These are phyloP conservation scores for Spongiforma sp. DNA, from an alignment of 1,284 basidiomycete genomes.

Conservation along the genomic window DNA sequence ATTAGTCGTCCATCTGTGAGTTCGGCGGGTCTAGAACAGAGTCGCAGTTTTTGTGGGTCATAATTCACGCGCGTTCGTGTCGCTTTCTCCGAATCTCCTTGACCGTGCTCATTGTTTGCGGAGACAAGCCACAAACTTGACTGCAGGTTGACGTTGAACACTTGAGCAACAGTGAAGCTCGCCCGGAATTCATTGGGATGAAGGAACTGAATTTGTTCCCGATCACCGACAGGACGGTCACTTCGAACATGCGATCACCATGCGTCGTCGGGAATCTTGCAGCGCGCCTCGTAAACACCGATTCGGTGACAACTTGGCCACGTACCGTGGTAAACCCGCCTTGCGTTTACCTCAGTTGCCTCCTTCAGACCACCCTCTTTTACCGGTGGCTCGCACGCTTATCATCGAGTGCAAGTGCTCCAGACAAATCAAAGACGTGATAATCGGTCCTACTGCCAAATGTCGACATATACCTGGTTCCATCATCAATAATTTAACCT, in stretches of 20 bases:
- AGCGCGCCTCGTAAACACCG: conserved; percentile 20
- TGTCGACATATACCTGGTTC: conserved; percentile 6
- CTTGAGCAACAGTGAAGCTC: too few relatives aligned
- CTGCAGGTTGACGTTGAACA: too few relatives aligned
- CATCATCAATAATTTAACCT: conserved; percentile 18
- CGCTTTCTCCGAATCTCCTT: conserved; percentile 8
- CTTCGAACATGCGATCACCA: conserved; percentile 24
- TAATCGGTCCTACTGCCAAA: conserved; percentile 17
- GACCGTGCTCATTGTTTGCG: too few relatives aligned
- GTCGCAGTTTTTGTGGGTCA: not conserved
- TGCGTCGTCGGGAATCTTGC: too few relatives aligned
- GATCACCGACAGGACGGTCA: not conserved
- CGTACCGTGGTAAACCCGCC: conserved; percentile 17
- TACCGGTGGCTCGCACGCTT: conserved; percentile 6
- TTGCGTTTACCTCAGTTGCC: conserved; percentile 37
- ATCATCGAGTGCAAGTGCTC: conserved; percentile 24
- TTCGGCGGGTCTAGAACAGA: not conserved
- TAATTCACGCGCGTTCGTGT: conserved; percentile 23
- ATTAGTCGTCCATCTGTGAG: not conserved
- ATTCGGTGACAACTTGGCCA: conserved; percentile 24
- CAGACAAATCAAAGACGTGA: conserved; percentile 40
- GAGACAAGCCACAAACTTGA: too few relatives aligned
- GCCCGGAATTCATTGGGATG: too few relatives aligned
- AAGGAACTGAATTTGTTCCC: too few relatives aligned
- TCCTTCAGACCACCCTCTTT: conserved; percentile 12